These are phyloP conservation scores for Tritrichomonas musculus DNA, from an alignment of 208 protist genomes.

Conservation along the genomic window DNA sequence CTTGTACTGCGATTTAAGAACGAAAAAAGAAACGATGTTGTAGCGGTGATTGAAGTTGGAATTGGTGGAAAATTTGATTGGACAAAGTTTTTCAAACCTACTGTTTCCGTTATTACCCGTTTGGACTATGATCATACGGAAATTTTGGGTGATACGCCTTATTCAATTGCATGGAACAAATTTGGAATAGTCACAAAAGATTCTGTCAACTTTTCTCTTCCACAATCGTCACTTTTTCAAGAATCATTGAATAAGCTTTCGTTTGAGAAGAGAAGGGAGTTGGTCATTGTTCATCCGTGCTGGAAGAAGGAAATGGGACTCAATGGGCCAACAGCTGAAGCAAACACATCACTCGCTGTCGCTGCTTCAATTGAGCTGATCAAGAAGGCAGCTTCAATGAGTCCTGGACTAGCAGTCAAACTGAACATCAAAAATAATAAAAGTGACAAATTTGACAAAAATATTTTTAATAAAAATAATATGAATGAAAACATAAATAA, in stretches of 20 bases:
- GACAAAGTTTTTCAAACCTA: slow-evolving; percentile 32
- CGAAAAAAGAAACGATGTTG: background rate
- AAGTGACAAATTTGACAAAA: no score
- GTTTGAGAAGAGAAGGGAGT: no score
- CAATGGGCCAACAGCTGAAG: background rate
- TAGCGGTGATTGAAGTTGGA: slow-evolving; percentile 9
- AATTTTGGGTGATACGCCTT: slow-evolving; percentile 23
- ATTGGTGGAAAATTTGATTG: slow-evolving; percentile 40
- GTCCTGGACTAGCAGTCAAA: no score
- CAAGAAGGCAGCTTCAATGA: no score
- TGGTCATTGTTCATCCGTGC: background rate
- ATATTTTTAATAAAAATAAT: no score
- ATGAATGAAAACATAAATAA: no score
- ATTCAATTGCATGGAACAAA: slow-evolving; percentile 37
- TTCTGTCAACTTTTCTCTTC: background rate
- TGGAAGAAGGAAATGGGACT: background rate
- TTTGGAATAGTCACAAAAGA: slow-evolving; percentile 36
- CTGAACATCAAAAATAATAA: no score
- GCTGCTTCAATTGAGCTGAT: no score
- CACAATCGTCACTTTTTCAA: background rate
- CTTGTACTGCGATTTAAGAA: no score
- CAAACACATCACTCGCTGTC: background rate
- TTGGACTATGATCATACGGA: slow-evolving; percentile 39
- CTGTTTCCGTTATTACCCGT: slow-evolving; percentile 32
- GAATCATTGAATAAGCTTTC: background rate